Evolutionary conservation across 139 green algal species (phyloP).

Genomic region (Chlorella ohadii): DNA sequence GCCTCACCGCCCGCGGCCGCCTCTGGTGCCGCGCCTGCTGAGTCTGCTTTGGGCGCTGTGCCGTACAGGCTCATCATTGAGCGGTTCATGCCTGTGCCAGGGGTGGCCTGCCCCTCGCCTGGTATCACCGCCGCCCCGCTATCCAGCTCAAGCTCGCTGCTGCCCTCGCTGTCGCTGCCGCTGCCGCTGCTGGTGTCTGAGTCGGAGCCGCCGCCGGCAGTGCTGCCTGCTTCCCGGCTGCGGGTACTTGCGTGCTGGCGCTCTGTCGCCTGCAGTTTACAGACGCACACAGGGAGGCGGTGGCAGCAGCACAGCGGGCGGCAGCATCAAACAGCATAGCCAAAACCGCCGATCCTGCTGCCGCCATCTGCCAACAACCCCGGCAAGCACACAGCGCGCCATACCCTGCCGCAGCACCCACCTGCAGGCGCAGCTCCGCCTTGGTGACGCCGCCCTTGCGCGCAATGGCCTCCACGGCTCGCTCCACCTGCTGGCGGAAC

Average conservation of each 20-base stretch:
- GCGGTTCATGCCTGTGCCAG: constrained; percentile 53
- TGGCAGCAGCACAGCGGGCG: not conserved
- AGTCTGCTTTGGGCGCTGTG: constrained; percentile 8
- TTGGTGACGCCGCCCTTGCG: constrained; percentile 40
- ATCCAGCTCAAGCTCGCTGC: constrained; percentile 38
- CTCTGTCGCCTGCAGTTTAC: not conserved
- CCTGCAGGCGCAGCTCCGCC: constrained; percentile 61
- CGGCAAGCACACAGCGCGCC: not conserved
- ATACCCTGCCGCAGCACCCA: not conserved
- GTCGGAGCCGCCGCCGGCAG: not conserved
- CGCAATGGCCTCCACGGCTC: constrained; percentile 37
- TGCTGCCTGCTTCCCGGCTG: not conserved
- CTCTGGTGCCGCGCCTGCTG: not conserved
- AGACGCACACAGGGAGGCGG: not conserved
- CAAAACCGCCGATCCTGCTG: too few relatives aligned
- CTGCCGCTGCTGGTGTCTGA: not conserved
- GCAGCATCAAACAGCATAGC: not conserved
- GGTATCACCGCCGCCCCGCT: not conserved
- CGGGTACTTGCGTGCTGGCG: not conserved
- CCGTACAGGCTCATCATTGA: constrained; percentile 70
- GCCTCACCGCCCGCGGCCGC: not conserved
- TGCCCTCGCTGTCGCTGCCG: constrained; percentile 10
- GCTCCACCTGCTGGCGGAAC: constrained; percentile 60
- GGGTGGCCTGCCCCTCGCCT: not conserved
- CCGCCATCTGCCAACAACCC: not conserved